These are phyloP conservation scores for Chaetomium sp. DNA, from an alignment of 2,329 filamentous ascomycete species.

Conservation along the genomic window DNA sequence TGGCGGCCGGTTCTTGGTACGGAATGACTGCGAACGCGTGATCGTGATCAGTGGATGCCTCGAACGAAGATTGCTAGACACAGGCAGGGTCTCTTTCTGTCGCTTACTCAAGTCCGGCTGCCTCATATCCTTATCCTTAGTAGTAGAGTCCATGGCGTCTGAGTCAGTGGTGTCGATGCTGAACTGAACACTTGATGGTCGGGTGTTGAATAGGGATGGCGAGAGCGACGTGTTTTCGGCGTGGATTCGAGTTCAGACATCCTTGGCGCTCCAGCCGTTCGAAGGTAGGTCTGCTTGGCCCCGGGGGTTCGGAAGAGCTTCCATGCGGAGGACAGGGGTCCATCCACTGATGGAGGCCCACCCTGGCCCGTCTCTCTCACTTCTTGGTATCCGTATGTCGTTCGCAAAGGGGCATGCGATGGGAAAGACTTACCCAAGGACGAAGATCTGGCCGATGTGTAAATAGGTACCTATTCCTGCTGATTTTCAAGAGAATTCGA, in stretches of 20 bases:
- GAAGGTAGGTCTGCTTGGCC: not conserved
- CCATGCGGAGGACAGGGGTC: not conserved
- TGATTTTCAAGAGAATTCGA: no score
- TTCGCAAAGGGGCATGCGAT: no score
- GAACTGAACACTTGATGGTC: not conserved
- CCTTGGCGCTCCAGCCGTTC: not conserved
- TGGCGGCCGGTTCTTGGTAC: constrained; percentile 68
- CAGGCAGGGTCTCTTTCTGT: not conserved
- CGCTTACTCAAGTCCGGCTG: constrained; percentile 39
- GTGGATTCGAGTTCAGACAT: not conserved
- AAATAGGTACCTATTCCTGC: no score
- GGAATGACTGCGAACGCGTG: constrained; percentile 62
- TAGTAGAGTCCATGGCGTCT: constrained; percentile 34
- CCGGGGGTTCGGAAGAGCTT: constrained; percentile 6
- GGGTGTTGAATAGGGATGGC: not conserved
- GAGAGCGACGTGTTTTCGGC: constrained; percentile 4
- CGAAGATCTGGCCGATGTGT: no score
- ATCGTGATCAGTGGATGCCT: constrained; percentile 3
- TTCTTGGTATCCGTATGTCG: no score
- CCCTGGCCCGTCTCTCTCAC: no score
- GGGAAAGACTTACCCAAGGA: no score
- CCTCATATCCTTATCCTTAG: constrained; percentile 37
- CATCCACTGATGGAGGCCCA: not conserved
- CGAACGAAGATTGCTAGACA: not conserved
- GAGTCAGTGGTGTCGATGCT: not conserved